Conservation (phyloP, 2,329 filamentous ascomycete species). For the Xylariaceae sp. region DNA sequence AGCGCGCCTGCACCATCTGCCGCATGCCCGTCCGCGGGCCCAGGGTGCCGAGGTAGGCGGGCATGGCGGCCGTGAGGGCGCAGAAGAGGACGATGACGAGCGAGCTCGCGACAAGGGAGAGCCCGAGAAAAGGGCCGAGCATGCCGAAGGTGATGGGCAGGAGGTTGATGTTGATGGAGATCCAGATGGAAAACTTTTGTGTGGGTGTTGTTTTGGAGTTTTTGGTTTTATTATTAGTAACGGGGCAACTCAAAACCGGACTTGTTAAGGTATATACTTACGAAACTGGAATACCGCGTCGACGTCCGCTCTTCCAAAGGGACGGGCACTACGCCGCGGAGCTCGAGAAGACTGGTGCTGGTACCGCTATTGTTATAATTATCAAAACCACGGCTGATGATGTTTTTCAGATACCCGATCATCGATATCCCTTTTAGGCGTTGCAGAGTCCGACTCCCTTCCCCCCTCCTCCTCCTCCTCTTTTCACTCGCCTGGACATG, state of each 20-base stretch:
- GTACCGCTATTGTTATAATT: too few relatives aligned
- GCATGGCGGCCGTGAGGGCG: conserved; percentile 46
- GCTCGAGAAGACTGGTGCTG: conserved; percentile 17
- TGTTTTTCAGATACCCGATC: too few relatives aligned
- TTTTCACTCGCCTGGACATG: too few relatives aligned
- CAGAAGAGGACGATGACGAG: conserved; percentile 61
- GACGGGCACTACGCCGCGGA: conserved; percentile 27
- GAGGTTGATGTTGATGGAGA: conserved; percentile 10
- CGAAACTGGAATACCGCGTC: conserved; percentile 25
- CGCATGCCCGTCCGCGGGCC: conserved; percentile 59
- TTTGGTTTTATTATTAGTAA: too few relatives aligned
- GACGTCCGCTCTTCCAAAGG: conserved; percentile 27
- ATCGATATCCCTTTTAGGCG: too few relatives aligned
- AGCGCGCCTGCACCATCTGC: conserved; percentile 61
- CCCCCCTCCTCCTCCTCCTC: too few relatives aligned
- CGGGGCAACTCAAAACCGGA: too few relatives aligned
- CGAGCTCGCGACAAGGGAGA: conserved; percentile 50
- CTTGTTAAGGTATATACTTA: too few relatives aligned
- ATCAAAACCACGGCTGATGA: too few relatives aligned
- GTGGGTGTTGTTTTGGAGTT: too few relatives aligned
- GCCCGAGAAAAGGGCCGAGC: conserved; percentile 49
- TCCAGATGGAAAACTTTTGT: conserved; percentile 11
- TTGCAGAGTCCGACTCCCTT: too few relatives aligned
- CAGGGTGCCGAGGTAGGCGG: conserved; percentile 52
- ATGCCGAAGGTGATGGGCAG: conserved; percentile 57